These are phyloP conservation scores for Globomyces pollinis-pini DNA, from an alignment of 192 early-diverging fungal genomes.

Conservation along the genomic window DNA sequence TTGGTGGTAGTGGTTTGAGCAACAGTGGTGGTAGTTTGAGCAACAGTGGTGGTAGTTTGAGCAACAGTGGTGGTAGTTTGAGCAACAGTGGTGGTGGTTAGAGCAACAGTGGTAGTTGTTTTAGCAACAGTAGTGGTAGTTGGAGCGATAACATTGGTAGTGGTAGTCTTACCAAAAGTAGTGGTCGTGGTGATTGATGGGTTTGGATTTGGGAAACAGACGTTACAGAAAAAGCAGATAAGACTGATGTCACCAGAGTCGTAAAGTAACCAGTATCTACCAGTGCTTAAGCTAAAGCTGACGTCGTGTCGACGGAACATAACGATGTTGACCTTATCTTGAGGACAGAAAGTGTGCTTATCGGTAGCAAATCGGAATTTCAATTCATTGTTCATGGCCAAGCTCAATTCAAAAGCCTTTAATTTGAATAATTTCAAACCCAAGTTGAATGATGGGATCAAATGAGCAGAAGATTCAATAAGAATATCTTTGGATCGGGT, in stretches of 20 bases:
- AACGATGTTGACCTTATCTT: background rate
- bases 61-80: background rate
- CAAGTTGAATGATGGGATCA: slow-evolving; percentile 10
- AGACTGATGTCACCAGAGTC: background rate
- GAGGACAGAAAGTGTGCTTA: slow-evolving; percentile 7
- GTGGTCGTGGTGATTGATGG: background rate
- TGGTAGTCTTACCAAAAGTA: background rate
- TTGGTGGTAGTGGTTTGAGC: too few species aligned
- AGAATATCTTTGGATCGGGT: slow-evolving; percentile 8
- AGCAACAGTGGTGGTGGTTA: background rate
- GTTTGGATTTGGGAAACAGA: background rate
- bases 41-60: too few species aligned
- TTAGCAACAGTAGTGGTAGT: background rate
- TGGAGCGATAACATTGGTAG: background rate
- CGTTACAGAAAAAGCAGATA: background rate
- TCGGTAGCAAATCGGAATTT: slow-evolving; percentile 2
- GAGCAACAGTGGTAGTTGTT: background rate
- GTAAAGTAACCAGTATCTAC: background rate
- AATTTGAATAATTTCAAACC: background rate
- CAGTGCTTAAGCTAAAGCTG: too few species aligned
- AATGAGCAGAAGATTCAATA: background rate
- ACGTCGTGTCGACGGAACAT: slow-evolving; percentile 6
- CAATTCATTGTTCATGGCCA: slow-evolving; percentile 3
- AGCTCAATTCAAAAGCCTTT: background rate
- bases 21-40: too few species aligned